These are phyloP conservation scores for Solanum chacoense DNA, from an alignment of 305 asterid genomes.

Conservation along the genomic window DNA sequence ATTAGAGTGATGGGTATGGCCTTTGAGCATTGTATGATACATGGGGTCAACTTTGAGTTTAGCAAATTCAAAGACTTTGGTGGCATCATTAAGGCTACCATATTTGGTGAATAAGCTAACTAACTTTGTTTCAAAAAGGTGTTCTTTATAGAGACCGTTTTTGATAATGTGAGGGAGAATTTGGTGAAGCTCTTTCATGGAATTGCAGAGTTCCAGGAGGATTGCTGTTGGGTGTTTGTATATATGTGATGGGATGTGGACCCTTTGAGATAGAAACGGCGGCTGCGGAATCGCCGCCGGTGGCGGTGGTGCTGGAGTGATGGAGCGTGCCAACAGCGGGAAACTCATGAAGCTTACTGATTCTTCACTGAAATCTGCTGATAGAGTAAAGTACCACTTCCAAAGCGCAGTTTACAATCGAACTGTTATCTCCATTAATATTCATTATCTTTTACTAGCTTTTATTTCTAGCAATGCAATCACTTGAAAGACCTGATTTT, in stretches of 20 bases:
- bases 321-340: slow-evolving; percentile 13
- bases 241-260: slow-evolving; percentile 52
- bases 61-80: slow-evolving; percentile 55
- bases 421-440: not conserved
- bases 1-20: slow-evolving; percentile 33
- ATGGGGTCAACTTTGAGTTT: slow-evolving; percentile 50
- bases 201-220: slow-evolving; percentile 66
- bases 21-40: slow-evolving; percentile 69
- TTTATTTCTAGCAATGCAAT: not conserved
- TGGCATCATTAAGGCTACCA: slow-evolving; percentile 60
- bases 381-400: not conserved
- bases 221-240: slow-evolving; percentile 73
- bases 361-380: not conserved
- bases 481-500: not conserved
- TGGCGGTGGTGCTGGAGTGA: slow-evolving; percentile 3
- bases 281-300: slow-evolving; percentile 24
- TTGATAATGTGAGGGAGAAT: slow-evolving; percentile 66
- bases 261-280: slow-evolving; percentile 24
- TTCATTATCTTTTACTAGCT: not conserved
- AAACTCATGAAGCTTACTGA: slow-evolving; percentile 26
- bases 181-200: slow-evolving; percentile 63
- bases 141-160: slow-evolving; percentile 59
- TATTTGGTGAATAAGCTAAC: slow-evolving; percentile 70
- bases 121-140: slow-evolving; percentile 72
- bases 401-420: not conserved